Evolutionary conservation across 257 asterid species (phyloP), one percentile per base, ranked within the genome.

Genomic region (Datura wrightii): DNA sequence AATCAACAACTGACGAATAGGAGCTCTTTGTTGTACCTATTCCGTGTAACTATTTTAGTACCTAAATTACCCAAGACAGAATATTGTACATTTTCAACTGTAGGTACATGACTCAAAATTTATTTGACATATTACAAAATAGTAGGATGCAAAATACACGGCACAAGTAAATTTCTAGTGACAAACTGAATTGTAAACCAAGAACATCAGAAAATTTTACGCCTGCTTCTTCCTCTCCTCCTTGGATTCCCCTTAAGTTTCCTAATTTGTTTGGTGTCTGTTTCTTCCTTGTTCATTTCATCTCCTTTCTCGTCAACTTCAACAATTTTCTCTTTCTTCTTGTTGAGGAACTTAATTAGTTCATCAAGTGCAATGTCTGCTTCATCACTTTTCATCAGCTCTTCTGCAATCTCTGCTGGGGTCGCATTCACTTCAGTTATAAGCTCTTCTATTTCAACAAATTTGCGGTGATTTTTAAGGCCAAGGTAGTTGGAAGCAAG

Each of bases 401-500:
- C 85, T 84, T 84, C 85, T 52, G 87, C 89, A 80, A 84, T 84
- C 83, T 80, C 87, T 10, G 87, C 89, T 14, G 87, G 84, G 10
- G 89, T 84, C n/a, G 66, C 90, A 52, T 88, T 58, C 50, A 84
- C 79, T 48, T 86, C 76, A 24, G 56, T 18, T 58, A 86, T 52
- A 15, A 88, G 86, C 59, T 82, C 66, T 41, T 87, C 91, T 46
- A 86, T 86, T 63, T 88, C 82, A 14, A 55, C 2, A 31, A 84
- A 85, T 58, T 52, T 65, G 62, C 15, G 16, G 60, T 79, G 86
- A 70, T 79, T 58, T 74, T 63, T 66, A 24, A 83, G 59, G 76
- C 84, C 88, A n/a, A 80, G 90, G 58, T 86, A 90, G 80, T 88
- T 88, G 1, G 90, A 90, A 1, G 89, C 92, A 78, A 86, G 80